Conservation (phyloP, 2,329 filamentous ascomycete genomes). For the Falciphora oryzae region DNA sequence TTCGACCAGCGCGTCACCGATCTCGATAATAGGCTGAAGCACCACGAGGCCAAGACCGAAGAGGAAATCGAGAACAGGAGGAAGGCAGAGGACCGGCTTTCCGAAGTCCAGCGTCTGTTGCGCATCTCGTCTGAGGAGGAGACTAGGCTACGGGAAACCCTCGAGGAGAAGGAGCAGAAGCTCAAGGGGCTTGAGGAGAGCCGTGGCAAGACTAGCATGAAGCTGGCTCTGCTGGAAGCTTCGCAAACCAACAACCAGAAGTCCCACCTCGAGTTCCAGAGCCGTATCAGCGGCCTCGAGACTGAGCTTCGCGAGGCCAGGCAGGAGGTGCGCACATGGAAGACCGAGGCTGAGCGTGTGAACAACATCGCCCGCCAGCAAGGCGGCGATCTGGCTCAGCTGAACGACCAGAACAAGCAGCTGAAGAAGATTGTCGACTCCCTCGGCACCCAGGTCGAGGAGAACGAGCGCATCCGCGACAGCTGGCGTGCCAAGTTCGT, state of each 20-base stretch:
- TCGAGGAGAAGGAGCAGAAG: constrained; percentile 65
- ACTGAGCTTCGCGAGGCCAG: constrained; percentile 48
- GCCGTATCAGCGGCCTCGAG: constrained; percentile 48
- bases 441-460: constrained; percentile 72
- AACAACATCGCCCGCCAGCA: constrained; percentile 45
- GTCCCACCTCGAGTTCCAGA: constrained; percentile 48
- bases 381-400: constrained; percentile 42
- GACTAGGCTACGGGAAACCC: constrained; percentile 56
- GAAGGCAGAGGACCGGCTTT: constrained; percentile 64
- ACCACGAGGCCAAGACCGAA: constrained; percentile 58
- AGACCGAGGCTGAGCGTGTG: constrained; percentile 54
- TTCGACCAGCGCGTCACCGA: constrained; percentile 59
- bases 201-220: constrained; percentile 51
- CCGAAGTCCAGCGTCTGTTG: constrained; percentile 65
- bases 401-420: constrained; percentile 60
- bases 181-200: constrained; percentile 55
- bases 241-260: constrained; percentile 55
- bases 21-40: constrained; percentile 61
- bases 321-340: constrained; percentile 56
- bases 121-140: constrained; percentile 68
- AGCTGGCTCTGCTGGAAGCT: constrained; percentile 61
- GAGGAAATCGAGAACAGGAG: constrained; percentile 58
- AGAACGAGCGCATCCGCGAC: constrained; percentile 79
- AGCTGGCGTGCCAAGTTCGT: constrained; percentile 80
- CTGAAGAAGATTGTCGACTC: constrained; percentile 68